A percentile compares a stretch with the other conserved stretches of the same genome.
Conservation (phyloP, 2,329 filamentous ascomycete species). For the Chalara sp. region DNA sequence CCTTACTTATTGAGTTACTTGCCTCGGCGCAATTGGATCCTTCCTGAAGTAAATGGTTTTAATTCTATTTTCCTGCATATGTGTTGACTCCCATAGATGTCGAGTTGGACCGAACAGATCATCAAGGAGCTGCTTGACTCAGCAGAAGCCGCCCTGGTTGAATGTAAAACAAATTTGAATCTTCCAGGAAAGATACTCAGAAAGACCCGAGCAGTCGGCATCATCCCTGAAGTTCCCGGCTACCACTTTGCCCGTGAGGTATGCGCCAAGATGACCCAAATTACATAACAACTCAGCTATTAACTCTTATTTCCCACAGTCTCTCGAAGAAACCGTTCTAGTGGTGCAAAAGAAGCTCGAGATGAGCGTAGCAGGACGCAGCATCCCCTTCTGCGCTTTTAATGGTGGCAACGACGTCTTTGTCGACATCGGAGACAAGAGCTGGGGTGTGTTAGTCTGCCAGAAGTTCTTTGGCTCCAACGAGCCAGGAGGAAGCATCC, state of each 20-base stretch:
- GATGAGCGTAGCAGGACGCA: conserved; percentile 59
- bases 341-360: conserved; percentile 92
- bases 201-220: conserved; percentile 81
- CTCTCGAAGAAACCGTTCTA: conserved; percentile 90
- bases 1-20: conserved; percentile 64
- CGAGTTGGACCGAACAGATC: conserved; percentile 66
- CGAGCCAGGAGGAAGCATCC: conserved; percentile 37
- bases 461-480: conserved; percentile 76
- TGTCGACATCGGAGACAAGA: conserved; percentile 97
- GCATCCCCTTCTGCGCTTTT: conserved; percentile 90
- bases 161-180: conserved; percentile 73
- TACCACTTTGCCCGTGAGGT: conserved; percentile 63
- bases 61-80: not conserved
- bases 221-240: conserved; percentile 57
- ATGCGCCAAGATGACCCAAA: no score
- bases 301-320: conserved; percentile 36
- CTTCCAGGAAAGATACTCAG: conserved; percentile 75
- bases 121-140: conserved; percentile 80
- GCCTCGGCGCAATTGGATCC: conserved; percentile 61
- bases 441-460: conserved; percentile 87
- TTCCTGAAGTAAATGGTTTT: conserved; percentile 42
- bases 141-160: conserved; percentile 74
- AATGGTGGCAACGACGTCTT: conserved; percentile 98
- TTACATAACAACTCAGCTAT: no score
- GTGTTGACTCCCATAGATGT: conserved; percentile 46